phyloP scores from a whole-genome alignment of 192 early-diverging fungal genomes.

The Spinellus fusiger region DNA sequence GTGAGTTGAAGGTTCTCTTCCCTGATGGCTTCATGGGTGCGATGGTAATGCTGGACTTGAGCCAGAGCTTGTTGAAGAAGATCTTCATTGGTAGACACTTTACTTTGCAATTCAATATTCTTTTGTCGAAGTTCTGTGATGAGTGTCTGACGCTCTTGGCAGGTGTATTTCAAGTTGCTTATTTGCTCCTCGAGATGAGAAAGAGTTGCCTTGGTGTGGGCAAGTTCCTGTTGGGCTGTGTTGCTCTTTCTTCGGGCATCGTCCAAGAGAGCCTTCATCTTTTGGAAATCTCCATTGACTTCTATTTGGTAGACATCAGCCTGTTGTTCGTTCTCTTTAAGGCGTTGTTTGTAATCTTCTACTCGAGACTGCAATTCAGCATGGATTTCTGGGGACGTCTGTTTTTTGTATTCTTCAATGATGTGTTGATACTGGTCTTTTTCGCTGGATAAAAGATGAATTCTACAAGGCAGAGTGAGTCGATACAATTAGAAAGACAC shows the following conservation, averaged over 20 bases:
- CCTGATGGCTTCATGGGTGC: background rate
- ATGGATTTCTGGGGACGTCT: background rate
- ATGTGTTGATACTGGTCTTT: background rate
- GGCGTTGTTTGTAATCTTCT: background rate
- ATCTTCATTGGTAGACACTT: background rate
- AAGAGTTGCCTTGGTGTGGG: background rate
- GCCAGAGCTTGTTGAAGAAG: background rate
- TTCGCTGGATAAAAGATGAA: background rate
- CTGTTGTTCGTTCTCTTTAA: background rate
- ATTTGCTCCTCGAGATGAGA: background rate
- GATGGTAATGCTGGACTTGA: background rate
- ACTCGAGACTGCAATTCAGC: background rate
- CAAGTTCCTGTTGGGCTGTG: background rate
- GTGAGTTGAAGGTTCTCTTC: background rate
- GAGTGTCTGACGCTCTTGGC: background rate
- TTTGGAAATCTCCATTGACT: background rate
- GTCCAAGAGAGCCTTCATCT: background rate
- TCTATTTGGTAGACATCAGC: background rate
- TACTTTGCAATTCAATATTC: background rate
- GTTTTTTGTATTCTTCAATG: background rate
- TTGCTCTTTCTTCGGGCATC: background rate
- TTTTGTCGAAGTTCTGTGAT: background rate
- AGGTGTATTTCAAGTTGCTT: background rate
- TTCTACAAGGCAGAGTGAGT: background rate
- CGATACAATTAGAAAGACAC: background rate